Evolutionary conservation across 305 asterid genomes (phyloP).

Genomic region (Andrographis paniculata): DNA sequence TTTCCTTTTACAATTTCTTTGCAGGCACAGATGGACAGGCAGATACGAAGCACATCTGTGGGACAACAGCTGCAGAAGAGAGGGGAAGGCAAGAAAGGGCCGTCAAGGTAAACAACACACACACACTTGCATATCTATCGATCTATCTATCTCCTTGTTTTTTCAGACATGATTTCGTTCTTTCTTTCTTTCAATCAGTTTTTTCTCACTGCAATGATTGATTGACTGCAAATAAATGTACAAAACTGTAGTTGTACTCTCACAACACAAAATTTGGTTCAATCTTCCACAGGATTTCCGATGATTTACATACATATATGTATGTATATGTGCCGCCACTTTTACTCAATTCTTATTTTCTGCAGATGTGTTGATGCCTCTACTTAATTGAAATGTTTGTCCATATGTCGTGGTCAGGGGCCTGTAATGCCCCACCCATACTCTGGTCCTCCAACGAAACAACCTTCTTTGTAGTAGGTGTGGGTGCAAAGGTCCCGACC

Average conservation of each 20-base stretch:
- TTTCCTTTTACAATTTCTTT: not conserved
- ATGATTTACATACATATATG: no score
- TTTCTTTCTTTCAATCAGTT: slow-evolving; percentile 31
- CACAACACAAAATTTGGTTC: slow-evolving; percentile 11
- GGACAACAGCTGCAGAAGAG: slow-evolving; percentile 99
- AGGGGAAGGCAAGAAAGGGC: slow-evolving; percentile 98
- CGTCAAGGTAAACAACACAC: slow-evolving; percentile 99
- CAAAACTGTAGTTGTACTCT: slow-evolving; percentile 25
- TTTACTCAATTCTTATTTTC: slow-evolving; percentile 11
- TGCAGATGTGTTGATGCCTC: not conserved
- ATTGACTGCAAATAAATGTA: slow-evolving; percentile 30
- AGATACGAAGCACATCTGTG: slow-evolving; percentile 99
- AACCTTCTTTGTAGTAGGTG: no score
- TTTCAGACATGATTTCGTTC: not conserved
- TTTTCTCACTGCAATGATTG: slow-evolving; percentile 46
- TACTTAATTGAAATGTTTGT: not conserved
- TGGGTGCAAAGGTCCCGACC: no score
- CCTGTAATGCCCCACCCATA: no score
- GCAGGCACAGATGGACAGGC: slow-evolving; percentile 97
- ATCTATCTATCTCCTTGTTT: not conserved
- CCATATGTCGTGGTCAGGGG: not conserved
- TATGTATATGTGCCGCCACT: slow-evolving; percentile 86
- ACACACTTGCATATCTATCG: no score
- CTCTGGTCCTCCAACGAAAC: no score
- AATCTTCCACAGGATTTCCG: slow-evolving; percentile 38